Base-by-base conservation (phyloP, 345 rosid species). In the Eucalyptus caleyi region DNA sequence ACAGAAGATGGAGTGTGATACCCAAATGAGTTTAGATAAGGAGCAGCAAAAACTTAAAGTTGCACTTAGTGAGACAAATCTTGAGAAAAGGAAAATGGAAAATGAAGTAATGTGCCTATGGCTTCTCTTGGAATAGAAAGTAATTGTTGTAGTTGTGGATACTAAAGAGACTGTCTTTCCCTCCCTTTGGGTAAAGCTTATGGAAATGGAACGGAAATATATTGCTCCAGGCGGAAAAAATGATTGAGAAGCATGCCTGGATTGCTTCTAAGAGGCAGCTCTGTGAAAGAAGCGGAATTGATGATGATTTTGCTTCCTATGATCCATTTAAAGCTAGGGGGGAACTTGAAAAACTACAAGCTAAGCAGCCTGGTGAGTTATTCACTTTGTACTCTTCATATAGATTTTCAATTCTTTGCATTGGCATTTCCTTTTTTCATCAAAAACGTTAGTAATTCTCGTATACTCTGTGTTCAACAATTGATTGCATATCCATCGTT, bases 181-280 rank as follows among this genome's bases (percentile, higher is more conserved):
- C 49, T 27, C 88, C 44, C 34, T 89, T 37, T 67, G 85, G 99
- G 96, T 96, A 80, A 94, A 93, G 89, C 92, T 96, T 92, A 95
- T 97, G 98, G 98, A 96, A 92, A 93, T 93, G 92, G 98, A 97
- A 88, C 96, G 96, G 92, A 97, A 95, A 90, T 97, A 98, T 87
- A 53, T 53, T 97, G 98, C 89, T 95, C n/a, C 95, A 94, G 90
- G 99, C 94, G 30, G 98, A 97, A 85, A 97, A 91, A 92, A 53
- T 98, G 91, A 91, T 98, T 87, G 98, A 98, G 94, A 97, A 97
- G 95, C 96, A 96, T 94, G 94, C 97, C 87, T 97, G 99, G 99
- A 96, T 98, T 92, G 92, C 94, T 86, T 94, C 99, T 90, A 98
- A 98, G 93, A 96, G 93, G 90, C 99, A 95, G 89, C 96, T 96